Evolutionary conservation across 768 basidiomycete species (phyloP), one percentile per base, ranked within the genome.

Genomic region (Floccularia luteovirens): DNA sequence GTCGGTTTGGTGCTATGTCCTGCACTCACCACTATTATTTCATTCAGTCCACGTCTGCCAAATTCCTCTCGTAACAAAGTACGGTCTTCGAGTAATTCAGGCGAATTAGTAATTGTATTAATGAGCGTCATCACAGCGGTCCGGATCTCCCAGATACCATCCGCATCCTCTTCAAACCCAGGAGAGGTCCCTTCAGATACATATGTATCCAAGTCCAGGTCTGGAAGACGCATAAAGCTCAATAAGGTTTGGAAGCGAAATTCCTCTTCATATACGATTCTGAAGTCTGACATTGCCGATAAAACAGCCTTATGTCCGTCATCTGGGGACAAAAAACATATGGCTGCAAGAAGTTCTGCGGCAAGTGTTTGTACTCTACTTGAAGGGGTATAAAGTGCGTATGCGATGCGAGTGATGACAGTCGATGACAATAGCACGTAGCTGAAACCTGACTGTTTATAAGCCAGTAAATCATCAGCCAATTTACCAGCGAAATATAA

Each of bases 231-330:
- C 32, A 94, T 63, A 5, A 75, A 75, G 0, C 65, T 62, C 6
- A 96, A 69, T 16, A 94, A 64, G 19, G 71, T 76, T 49, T 90
- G 79, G 50, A 96, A 93, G 3, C 92, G 80, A 50, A 87, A 88
- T 3, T 67, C 53, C 46, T 93, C 90, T 20, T 78, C 76, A 47
- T 69, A 79, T 24, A 71, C 71, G 36, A 89, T 57, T 11, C 81
- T 73, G 44, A 82, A 89, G 51, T 94, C 91, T 0, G 90, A 86
- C 44, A 93, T 57, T 0, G 88, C 88, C 0, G 79, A 68, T 10
- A 92, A 65, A 5, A 93, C 83, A 2, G 77, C 70, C 44, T 72
- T 78, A 52, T 87, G 81, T 0, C 90, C 90, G 24, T 85, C 79
- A 4, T 63, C 62, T 3, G 73, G 58, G 1, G 84, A 82, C 16